Base-by-base conservation (phyloP, 257 asterid genomes). In the Marsdenia floribunda region DNA sequence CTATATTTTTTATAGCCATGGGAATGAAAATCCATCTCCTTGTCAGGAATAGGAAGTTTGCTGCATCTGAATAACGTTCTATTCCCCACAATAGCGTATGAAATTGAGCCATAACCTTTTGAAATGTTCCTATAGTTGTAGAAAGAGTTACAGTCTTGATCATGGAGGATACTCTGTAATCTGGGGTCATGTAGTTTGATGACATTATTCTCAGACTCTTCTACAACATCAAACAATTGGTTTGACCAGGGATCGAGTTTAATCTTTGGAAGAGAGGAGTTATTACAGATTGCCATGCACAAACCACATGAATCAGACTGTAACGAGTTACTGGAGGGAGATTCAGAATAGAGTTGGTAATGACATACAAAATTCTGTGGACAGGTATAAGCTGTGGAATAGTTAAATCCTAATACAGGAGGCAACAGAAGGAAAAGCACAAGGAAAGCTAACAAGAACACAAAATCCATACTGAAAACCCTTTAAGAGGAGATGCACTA, bases 241-340 rank as follows among this genome's bases (percentile, higher is more conserved):
- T 8, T 50, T 46, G 71, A 12, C 9, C 44, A 0, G 79, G 68
- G 6, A 46, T 13, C 24, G 1, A 88, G 42, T 69, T 75, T 73
- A 29, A 90, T 21, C 10, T 0, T 52, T 58, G 86, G 91, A 44
- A 13, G 0, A n/a, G 38, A 46, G 1, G 35, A 10, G 22, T 15
- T 33, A 35, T 67, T 14, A 35, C 77, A 57, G 4, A 72, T 38
- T 46, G 86, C 68, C 38, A 50, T 22, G 79, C 80, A 69, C 50
- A 86, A 54, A 8, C 93, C 91, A 29, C 91, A 88, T 0, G 52
- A 61, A 6, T 33, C 0, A 0, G 77, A 70, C 8, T 24, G 38
- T 1, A 42, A 1, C 5, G 3, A 1, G 26, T 19, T 6, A 15
- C 80, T 3, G 61, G 82, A 73, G 15, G 3, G 96, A 90, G 26